Evolutionary conservation across 306 rosid species (phyloP), one percentile per base, ranked within the genome.

Genomic region (Prunus salicina): DNA sequence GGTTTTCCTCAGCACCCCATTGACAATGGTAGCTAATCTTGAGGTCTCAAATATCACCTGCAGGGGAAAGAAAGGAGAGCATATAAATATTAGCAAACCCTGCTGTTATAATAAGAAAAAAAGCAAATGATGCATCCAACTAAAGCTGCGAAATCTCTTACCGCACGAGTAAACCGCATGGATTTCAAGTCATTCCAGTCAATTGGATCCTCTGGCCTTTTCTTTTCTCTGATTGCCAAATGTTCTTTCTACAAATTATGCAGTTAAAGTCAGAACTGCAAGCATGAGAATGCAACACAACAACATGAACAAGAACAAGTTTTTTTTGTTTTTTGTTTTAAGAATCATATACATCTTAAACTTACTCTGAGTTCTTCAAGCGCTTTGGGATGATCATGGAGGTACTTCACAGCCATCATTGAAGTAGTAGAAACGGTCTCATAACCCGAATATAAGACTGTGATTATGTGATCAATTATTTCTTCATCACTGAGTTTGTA

Each of bases 381-480:
- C 76, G 70, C 99, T 79, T 81, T 75, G 45, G 98, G 98, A 74
- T 92, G 93, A 78, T 96, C 99, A 78, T 89, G 98, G 72, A 96
- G 96, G 67, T 87, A 92, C 79, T 96, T 96, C 20, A 96, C 88
- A 27, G 97, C 97, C 99, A 96, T 96, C 99, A 96, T 96, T n/a
- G 99, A 87, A 18, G 99, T 96, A 1, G 99, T 91, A 22, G 99
- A 96, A 80, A 96, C 98, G 64, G 99, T 96, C 86, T 96, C 99
- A 71, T 91, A 96, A 4, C 99, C 99, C 52, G 99, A 96, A 77
- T 96, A 92, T 74, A 96, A 80, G 27, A 96, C 73, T 12, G 98
- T 89, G 20, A 96, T 88, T 8, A 96, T 81, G 24, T 83, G 87
- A 89, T 96, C 99, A 56, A 96, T 88, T 45, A 96, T 84, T 71